A percentile compares a stretch with the other conserved stretches of the same genome.
Conservation (phyloP, 2,329 filamentous ascomycete genomes). For the Venturia pyrina region DNA sequence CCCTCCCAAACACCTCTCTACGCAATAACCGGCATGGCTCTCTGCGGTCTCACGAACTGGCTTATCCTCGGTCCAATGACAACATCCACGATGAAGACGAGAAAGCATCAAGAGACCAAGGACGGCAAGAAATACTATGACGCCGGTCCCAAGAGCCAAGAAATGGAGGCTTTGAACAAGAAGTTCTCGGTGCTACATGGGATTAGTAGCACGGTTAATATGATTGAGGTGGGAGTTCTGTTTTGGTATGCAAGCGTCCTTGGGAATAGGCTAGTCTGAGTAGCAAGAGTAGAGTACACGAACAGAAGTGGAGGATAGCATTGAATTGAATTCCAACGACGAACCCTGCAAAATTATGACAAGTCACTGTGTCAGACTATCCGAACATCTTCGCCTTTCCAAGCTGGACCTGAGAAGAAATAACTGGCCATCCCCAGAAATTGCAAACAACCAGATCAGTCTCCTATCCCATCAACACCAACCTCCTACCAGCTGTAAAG, state of each 20-base stretch:
- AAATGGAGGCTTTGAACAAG: constrained; percentile 54
- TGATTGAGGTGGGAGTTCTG: constrained; percentile 58
- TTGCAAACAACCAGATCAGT: too few relatives aligned
- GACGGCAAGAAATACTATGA: constrained; percentile 87
- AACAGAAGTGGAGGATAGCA: too few relatives aligned
- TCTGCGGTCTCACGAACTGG: constrained; percentile 63
- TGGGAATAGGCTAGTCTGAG: constrained; percentile 43
- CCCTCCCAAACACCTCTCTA: constrained; percentile 24
- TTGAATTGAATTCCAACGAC: too few relatives aligned
- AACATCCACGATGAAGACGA: constrained; percentile 60
- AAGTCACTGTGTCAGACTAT: too few relatives aligned
- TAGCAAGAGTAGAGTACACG: neutral
- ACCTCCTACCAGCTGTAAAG: too few relatives aligned
- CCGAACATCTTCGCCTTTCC: too few relatives aligned
- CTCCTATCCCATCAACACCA: too few relatives aligned
- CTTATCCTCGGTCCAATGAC: constrained; percentile 65
- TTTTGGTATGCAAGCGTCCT: constrained; percentile 71
- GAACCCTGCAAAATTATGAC: too few relatives aligned
- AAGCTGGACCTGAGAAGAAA: too few relatives aligned
- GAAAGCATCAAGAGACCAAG: constrained; percentile 74
- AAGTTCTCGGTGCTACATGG: constrained; percentile 70
- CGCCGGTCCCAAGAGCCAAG: constrained; percentile 61
- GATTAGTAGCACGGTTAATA: constrained; percentile 67
- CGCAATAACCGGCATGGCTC: constrained; percentile 60
- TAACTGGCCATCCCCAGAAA: too few relatives aligned